Conservation (phyloP, 83 land plant genomes). For the Larix sibirica region DNA sequence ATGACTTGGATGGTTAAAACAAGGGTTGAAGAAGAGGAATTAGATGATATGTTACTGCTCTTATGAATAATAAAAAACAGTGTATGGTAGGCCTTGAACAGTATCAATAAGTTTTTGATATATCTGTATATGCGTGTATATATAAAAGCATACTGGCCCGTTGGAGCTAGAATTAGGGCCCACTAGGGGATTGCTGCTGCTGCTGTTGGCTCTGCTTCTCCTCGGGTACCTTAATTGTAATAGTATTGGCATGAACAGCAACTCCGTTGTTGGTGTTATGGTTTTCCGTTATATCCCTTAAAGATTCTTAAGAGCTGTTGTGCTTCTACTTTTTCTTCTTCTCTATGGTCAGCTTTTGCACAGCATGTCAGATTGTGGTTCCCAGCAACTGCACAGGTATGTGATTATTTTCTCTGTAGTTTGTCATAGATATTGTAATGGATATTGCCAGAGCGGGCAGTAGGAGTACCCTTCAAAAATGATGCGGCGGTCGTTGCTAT, state of each 20-base stretch:
- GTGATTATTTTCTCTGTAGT: neutral
- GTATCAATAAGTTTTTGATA: too few species aligned
- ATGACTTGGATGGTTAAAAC: too few species aligned
- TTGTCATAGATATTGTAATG: neutral
- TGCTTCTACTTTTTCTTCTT: neutral
- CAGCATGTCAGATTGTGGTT: constrained; percentile 19
- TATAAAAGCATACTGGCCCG: too few species aligned
- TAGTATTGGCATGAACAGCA: neutral
- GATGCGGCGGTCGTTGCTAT: neutral
- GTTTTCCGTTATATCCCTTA: constrained; percentile 13
- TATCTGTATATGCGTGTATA: too few species aligned
- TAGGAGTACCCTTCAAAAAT: neutral
- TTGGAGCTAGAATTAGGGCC: neutral
- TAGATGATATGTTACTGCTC: too few species aligned
- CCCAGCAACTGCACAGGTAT: constrained; percentile 15
- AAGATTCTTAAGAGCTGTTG: constrained; percentile 1
- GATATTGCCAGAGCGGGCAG: neutral
- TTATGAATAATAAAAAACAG: too few species aligned
- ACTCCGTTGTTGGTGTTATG: constrained; percentile 3
- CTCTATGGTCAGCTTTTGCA: constrained; percentile 15
- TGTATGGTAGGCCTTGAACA: too few species aligned
- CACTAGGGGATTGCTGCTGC: neutral
- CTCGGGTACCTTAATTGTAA: neutral
- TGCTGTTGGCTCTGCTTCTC: neutral
- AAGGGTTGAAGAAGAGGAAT: too few species aligned